A percentile compares a stretch with the other conserved stretches of the same genome.
Evolutionary conservation across 441 rosid species (phyloP).

Genomic region (Erodium moschatum): DNA sequence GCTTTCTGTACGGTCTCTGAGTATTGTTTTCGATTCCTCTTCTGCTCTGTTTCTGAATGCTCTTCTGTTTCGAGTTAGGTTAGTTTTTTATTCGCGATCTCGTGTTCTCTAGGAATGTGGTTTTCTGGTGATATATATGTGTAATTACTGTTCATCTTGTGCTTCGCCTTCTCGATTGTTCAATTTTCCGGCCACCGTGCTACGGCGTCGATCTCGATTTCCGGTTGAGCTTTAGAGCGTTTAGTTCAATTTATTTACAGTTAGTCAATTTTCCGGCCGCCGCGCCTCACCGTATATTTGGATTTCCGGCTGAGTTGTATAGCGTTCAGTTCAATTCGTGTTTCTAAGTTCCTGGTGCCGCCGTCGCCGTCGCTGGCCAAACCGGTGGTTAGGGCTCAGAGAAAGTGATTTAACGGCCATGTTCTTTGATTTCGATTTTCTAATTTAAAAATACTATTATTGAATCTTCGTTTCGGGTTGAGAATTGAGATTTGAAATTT

Average conservation of each 20-base stretch:
- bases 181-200: neutral
- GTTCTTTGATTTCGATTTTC: neutral
- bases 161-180: neutral
- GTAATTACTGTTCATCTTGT: too few relatives aligned
- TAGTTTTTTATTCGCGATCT: too few relatives aligned
- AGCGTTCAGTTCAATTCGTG: neutral
- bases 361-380: neutral
- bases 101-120: too few relatives aligned
- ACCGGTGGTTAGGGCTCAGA: neutral
- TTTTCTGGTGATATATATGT: neutral
- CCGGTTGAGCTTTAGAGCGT: neutral
- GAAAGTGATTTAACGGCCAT: neutral
- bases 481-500: neutral
- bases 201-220: neutral
- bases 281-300: too few relatives aligned
- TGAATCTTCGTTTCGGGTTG: too few relatives aligned
- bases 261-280: neutral
- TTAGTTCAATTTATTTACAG: neutral
- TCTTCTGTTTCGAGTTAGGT: neutral
- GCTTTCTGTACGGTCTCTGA: neutral
- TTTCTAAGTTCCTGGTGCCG: too few relatives aligned
- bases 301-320: too few relatives aligned
- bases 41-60: neutral
- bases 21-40: neutral
- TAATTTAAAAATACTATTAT: neutral